phyloP scores from a whole-genome alignment of 164 flowering plant genomes.

The Piper betle region DNA sequence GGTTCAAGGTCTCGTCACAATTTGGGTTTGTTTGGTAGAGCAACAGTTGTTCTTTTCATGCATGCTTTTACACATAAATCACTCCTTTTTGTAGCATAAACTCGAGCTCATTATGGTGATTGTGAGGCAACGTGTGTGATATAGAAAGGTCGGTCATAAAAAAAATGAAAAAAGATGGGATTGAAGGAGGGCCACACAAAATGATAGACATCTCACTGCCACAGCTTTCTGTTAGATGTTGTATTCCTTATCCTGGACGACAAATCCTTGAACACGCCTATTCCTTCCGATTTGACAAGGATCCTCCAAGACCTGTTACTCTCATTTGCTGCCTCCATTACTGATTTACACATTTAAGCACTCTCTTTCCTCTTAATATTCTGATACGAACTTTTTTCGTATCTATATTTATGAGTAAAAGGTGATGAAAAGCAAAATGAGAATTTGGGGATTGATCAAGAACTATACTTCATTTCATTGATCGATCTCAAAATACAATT shows the following conservation, averaged over 20 bases:
- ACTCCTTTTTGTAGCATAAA: neutral
- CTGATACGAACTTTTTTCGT: neutral
- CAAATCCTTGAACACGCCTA: constrained; percentile 2
- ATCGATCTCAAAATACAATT: too few relatives aligned
- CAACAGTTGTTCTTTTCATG: neutral
- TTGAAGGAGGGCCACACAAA: constrained; percentile 5
- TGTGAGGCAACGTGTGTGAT: neutral
- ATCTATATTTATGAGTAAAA: too few relatives aligned
- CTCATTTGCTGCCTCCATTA: neutral
- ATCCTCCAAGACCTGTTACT: neutral
- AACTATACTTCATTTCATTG: too few relatives aligned
- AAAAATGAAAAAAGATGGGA: neutral
- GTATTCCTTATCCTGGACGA: too few relatives aligned
- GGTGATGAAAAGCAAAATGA: too few relatives aligned
- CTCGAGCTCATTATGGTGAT: neutral
- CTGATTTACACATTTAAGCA: neutral
- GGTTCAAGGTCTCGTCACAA: too few relatives aligned
- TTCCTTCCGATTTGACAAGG: constrained; percentile 1
- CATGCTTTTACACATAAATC: neutral
- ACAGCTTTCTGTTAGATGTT: constrained; percentile 1
- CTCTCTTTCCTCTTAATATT: neutral
- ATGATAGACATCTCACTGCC: constrained; percentile 5
- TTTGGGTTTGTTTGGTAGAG: neutral
- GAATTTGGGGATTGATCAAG: neutral
- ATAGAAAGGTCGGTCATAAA: neutral